phyloP scores from a whole-genome alignment of 352 stramenopile species.

The Elongisporangium anandrum region DNA sequence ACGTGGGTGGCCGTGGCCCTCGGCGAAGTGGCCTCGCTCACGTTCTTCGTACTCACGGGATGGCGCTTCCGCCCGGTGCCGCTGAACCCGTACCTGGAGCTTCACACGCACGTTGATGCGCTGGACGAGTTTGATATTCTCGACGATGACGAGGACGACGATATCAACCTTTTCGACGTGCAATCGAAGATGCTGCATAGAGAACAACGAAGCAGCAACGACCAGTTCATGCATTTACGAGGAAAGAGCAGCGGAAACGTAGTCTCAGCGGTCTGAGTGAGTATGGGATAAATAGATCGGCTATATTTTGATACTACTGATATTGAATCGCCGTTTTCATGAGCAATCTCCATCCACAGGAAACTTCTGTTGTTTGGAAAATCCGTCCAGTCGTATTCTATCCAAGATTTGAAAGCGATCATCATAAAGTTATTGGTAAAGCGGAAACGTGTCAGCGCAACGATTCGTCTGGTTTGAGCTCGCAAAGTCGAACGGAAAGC shows the following conservation, averaged over 20 bases:
- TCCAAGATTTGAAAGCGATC: no score
- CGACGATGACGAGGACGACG: slow-evolving; percentile 43
- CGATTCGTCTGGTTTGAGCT: no score
- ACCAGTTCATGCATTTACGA: not conserved
- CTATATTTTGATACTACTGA: no score
- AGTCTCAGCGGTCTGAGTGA: not conserved
- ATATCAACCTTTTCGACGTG: slow-evolving; percentile 1
- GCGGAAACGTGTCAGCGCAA: no score
- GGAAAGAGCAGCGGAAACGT: not conserved
- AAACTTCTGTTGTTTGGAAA: no score
- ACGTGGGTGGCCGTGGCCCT: slow-evolving; percentile 66
- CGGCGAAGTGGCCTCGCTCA: slow-evolving; percentile 75
- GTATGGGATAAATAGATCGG: no score
- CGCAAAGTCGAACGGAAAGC: no score
- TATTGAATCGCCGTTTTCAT: no score
- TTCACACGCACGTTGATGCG: slow-evolving; percentile 68
- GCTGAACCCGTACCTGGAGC: slow-evolving; percentile 91
- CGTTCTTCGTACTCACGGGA: slow-evolving; percentile 92
- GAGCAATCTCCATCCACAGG: no score
- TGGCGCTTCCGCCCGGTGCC: slow-evolving; percentile 89
- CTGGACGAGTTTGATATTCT: slow-evolving; percentile 67
- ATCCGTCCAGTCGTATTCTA: no score
- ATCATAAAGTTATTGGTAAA: no score
- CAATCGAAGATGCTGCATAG: not conserved
- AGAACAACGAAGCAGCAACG: not conserved